A percentile compares a stretch with the other conserved stretches of the same genome.
Evolutionary conservation across 208 protist genomes (phyloP).

Genomic region (Acanthamoeba sp.): DNA sequence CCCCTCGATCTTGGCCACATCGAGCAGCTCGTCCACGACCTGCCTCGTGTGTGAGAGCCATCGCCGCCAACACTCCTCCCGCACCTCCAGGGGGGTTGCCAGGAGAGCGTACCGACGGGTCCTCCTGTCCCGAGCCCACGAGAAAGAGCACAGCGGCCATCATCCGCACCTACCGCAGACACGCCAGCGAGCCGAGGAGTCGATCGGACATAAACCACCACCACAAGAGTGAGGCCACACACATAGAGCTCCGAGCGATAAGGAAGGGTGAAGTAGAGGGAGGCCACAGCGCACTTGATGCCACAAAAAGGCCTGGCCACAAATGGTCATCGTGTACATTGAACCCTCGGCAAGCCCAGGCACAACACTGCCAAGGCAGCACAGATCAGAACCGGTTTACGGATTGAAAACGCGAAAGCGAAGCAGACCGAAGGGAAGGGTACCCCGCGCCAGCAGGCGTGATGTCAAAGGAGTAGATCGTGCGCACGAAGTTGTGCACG

Average conservation of each 20-base stretch:
- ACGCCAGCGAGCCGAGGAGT: not conserved
- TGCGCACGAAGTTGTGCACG: constrained; percentile 93
- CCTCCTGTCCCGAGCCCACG: constrained; percentile 72
- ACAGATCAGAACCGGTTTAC: too few species aligned
- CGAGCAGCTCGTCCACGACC: constrained; percentile 85
- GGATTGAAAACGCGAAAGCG: too few species aligned
- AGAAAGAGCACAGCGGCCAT: constrained; percentile 92
- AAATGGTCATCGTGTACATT: constrained; percentile 93
- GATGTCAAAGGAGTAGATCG: constrained; percentile 82
- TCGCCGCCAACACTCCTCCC: too few species aligned
- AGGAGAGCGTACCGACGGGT: constrained; percentile 50
- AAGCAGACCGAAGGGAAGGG: constrained; percentile 8
- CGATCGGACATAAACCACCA: too few species aligned
- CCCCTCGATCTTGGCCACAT: constrained; percentile 74
- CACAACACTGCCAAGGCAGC: not conserved
- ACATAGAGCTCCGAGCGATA: too few species aligned
- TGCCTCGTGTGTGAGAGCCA: too few species aligned
- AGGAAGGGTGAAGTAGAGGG: not conserved
- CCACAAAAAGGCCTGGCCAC: constrained; percentile 96
- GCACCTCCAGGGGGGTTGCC: too few species aligned
- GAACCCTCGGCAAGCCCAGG: constrained; percentile 17
- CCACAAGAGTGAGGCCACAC: not conserved
- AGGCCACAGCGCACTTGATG: constrained; percentile 92
- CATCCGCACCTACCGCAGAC: constrained; percentile 88
- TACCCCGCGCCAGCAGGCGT: not conserved